Evolutionary conservation across 805 yeast species (phyloP).

Genomic region (Cyberlindnera euphorbiiphila): DNA sequence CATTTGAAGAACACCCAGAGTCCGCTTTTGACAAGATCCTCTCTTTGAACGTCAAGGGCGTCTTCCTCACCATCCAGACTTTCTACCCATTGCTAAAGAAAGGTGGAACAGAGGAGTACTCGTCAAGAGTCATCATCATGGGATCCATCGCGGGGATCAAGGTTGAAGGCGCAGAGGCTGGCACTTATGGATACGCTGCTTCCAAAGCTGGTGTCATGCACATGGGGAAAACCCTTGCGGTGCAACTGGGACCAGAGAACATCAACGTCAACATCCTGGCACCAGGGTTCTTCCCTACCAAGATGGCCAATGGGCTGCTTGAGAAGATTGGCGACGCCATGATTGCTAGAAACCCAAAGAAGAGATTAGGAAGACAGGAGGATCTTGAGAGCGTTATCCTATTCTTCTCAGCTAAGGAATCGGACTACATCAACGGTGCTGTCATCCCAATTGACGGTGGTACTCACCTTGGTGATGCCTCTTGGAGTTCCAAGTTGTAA

Average conservation of each 20-base stretch:
- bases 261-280: constrained; percentile 68
- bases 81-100: constrained; percentile 54
- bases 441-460: constrained; percentile 75
- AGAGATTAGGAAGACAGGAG: constrained; percentile 56
- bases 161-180: constrained; percentile 30
- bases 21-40: constrained; percentile 59
- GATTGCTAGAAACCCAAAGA: constrained; percentile 51
- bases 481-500: constrained; percentile 8
- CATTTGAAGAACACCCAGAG: constrained; percentile 56
- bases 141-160: constrained; percentile 61
- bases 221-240: constrained; percentile 57
- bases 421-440: constrained; percentile 61
- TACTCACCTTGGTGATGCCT: constrained; percentile 38
- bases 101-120: constrained; percentile 51
- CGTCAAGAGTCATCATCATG: constrained; percentile 61
- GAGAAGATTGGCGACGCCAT: constrained; percentile 43
- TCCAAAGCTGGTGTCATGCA: constrained; percentile 76
- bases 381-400: constrained; percentile 55
- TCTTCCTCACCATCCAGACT: constrained; percentile 60
- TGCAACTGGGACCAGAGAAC: constrained; percentile 61
- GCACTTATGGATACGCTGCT: constrained; percentile 65
- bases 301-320: constrained; percentile 66
- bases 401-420: constrained; percentile 53
- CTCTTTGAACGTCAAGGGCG: constrained; percentile 62
- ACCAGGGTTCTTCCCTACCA: constrained; percentile 75